Percentiles rank a stretch among this genome's conserved stretches.
phyloP scores from a whole-genome alignment of 805 yeast species.

The Wickerhamiella allomyrinae region DNA sequence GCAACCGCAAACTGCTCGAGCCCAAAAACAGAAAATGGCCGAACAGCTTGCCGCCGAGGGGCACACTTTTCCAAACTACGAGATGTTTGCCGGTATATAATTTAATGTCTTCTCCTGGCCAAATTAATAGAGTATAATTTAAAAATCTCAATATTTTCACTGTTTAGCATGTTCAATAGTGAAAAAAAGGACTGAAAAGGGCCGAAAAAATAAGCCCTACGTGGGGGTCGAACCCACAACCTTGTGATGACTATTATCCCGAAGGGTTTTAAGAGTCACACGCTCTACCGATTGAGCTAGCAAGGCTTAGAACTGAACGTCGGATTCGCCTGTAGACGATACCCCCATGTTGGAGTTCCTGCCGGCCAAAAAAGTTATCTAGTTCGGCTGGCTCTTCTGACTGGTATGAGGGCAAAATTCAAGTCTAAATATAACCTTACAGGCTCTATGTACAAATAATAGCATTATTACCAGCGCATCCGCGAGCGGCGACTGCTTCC shows the following conservation, averaged over 20 bases:
- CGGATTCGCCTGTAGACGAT: too few species aligned
- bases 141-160: neutral
- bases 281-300: conserved; percentile 23
- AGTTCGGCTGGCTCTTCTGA: too few species aligned
- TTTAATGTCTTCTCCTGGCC: too few species aligned
- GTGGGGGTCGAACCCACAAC: conserved; percentile 23
- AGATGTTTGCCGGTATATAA: neutral
- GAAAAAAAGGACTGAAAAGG: too few species aligned
- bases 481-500: conserved; percentile 18
- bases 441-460: neutral
- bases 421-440: too few species aligned
- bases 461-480: conserved; percentile 18
- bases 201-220: conserved; percentile 16
- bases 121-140: neutral
- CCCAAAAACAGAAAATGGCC: neutral
- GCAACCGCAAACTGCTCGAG: neutral
- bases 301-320: conserved; percentile 11
- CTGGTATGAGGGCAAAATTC: too few species aligned
- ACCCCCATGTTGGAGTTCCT: too few species aligned
- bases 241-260: conserved; percentile 20
- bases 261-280: conserved; percentile 17
- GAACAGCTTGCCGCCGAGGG: neutral
- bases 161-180: too few species aligned
- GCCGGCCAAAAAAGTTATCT: too few species aligned
- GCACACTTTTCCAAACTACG: neutral